Evolutionary conservation across 2,329 filamentous ascomycete genomes (phyloP), one percentile per base, ranked within the genome.

Genomic region (Penicillium paneum): DNA sequence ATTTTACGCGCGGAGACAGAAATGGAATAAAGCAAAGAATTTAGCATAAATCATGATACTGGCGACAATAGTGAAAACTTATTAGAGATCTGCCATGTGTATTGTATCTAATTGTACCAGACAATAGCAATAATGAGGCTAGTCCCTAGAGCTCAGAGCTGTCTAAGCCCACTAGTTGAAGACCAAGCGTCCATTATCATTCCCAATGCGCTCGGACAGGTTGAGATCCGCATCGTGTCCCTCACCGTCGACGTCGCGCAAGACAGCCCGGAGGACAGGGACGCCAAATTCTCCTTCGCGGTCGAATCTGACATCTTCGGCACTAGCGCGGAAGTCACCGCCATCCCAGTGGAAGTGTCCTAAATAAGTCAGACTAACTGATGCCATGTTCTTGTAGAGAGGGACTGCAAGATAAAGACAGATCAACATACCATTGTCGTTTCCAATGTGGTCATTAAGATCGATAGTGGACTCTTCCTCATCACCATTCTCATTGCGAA

Each of bases 191-290:
- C 83, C 83, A 60, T 81, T 66, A 19, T 78, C 61, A 70, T 85
- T 85, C 55, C 69, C 68, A 50, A 86, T 75, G 55, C 79, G 73
- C 76, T 84, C 81, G 3, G 76, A 67, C 6, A 86, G 76, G 73
- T 86, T 85, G 59, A 85, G 59, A 61, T 85, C 76, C 35, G 74
- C 69, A 7, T 68, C 54, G 1, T 71, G 54, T 1, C 54, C 49
- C 17, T 82, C 71, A 36, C 81, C 81, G 0, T 80, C 71, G 1
- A 67, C 45, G 31, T 76, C 74, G 36, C 55, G 63, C 31, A 85
- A 75, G 0, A 43, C 55, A 35, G 81, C 82, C 17, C 81, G 80
- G 42, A 86, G 80, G 41, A 85, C 64, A 35, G 82, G 81, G 21
- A 79, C 74, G 1, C 65, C 59, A 19, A 73, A 79, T 24, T 71